Base-by-base conservation (phyloP, 1,139 yeast species). In the Trichomonascaceae sp. region DNA sequence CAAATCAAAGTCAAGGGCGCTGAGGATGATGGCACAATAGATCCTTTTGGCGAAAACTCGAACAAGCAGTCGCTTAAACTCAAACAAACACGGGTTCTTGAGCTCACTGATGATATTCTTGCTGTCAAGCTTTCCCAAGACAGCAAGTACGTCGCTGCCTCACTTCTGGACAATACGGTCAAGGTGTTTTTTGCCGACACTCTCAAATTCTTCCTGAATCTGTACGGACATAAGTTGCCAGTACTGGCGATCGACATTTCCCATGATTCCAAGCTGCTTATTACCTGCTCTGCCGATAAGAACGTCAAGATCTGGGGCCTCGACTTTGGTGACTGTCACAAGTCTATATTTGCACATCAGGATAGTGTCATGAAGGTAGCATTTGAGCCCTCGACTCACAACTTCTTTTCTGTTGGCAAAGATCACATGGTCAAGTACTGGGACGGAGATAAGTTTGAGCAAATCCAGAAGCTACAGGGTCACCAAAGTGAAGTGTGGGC, bases 311-410 rank as follows among this genome's bases (percentile, higher is more conserved):
- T 89, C 38, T 89, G 99, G 99, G 99, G 99, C 32, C 64, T 92
- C 40, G 98, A 89, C 56, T 89, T 89, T 56, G 99, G 99, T 57
- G 99, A 89, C 58, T 89, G 98, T 64, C 98, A 89, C 58, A 79
- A 78, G 55, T 87, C 97, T 3, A 74, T 89, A 23, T 89, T 92
- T 56, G 99, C 93, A 1, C 99, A 89, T 52, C 94, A 85, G 51
- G 99, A 89, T 55, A 77, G 94, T 4, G 80, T 89, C 40, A 82
- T 89, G 93, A 69, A 71, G 45, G 95, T 87, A 25, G 71, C 64
- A 40, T 89, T 89, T 51, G 70, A 85, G 40, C 92, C 93, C 1
- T 77, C 75, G 13, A 68, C 81, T 9, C 95, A 87, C 54, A 74
- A 87, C 56, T 85, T 92, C 56, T 81, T 92, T 58, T 79, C 94